Base-by-base conservation (phyloP, 768 basidiomycete genomes). In the Russula sp. region DNA sequence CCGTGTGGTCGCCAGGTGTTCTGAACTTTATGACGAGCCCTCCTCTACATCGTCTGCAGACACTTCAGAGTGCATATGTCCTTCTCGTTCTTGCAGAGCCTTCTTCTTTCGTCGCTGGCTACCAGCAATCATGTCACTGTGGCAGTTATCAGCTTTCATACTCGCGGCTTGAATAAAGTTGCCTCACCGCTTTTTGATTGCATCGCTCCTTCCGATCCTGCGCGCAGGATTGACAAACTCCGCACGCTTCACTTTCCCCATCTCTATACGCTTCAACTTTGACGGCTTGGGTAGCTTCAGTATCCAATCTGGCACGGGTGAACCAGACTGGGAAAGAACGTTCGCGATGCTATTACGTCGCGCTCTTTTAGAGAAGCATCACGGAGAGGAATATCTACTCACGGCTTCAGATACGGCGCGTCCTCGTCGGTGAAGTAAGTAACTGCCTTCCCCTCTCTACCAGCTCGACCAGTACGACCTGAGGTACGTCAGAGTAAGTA, bases 401-500 rank as follows among this genome's bases (percentile, higher is more conserved):
- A 91, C 90, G 91, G 85, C 79, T 97, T 95, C 53, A 99, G 79
- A 75, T 89, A 92, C 0, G 93, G 90, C 0, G 86, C 90, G 73
- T 99, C 97, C 63, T 93, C 90, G 68, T 94, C 84, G 2, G 94
- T 97, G 78, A 97, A 98, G 75, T 92, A 98, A 1, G 97, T 99
- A 46, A 95, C 85, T 0, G 97, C 95, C 73, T 90, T 90, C 20
- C 97, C 97, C 70, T 91, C 87, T 57, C 89, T 82, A 8, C 94
- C 96, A 20, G 95, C 95, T 59, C 97, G 85, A 24, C 96, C 97
- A 5, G 97, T 98, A 66, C 97, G 91, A 72, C 94, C 90, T 92
- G 42, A 54, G 57, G 30, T 54, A 18, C 57, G 72, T 57, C 59
- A 71, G 11, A 46, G 3, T 48, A 49, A 26, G 26, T 24, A 5